Base-by-base conservation (phyloP, 2,329 filamentous ascomycete genomes). In the Capronia coronata region DNA sequence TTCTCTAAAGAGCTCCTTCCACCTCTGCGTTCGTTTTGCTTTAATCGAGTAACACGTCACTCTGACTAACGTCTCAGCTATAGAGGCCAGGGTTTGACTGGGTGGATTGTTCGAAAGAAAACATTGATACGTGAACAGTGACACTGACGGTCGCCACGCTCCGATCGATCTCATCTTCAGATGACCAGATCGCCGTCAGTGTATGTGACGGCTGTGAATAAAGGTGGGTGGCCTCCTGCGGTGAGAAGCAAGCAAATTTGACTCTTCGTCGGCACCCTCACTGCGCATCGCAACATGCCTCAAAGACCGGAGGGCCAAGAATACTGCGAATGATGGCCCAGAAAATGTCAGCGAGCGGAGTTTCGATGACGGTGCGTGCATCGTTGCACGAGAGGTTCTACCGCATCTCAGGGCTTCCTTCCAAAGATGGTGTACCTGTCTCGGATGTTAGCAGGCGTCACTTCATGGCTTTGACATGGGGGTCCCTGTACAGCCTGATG, bases 401-500 rank as follows among this genome's bases (percentile, higher is more conserved):
- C 14, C 7, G n/a, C 34, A 37, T 18, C 7, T 37, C 34, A 37
- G 6, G 23, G 27, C 29, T 45, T 45, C 30, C 8, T 21, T n/a
- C 42, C 42, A 16, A 45, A 45, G 29, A 13, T 21, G 2, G 42
- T 45, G 29, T 45, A 25, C 6, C 42, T 45, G 25, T 37, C 18
- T 19, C n/a, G 14, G 18, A 16, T 4, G 29, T 45, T 21, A 45
- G 30, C 42, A 16, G 10, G 25, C n/a, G n/a, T n/a, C n/a, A n/a
- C n/a, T n/a, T n/a, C n/a, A n/a, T n/a, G n/a, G n/a, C n/a, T n/a
- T n/a, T n/a, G n/a, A n/a, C n/a, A n/a, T n/a, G n/a, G n/a, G n/a
- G n/a, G 42, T 18, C 13, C 7, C 9, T 27, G 14, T 50, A 52
- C 53, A 56, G 50, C 34, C 53, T 45, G 25, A 56, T 39, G 23